A percentile compares a stretch with the other conserved stretches of the same genome.
phyloP scores from a whole-genome alignment of 2,329 filamentous ascomycete species.

The Ophiostoma himal-ulmi region DNA sequence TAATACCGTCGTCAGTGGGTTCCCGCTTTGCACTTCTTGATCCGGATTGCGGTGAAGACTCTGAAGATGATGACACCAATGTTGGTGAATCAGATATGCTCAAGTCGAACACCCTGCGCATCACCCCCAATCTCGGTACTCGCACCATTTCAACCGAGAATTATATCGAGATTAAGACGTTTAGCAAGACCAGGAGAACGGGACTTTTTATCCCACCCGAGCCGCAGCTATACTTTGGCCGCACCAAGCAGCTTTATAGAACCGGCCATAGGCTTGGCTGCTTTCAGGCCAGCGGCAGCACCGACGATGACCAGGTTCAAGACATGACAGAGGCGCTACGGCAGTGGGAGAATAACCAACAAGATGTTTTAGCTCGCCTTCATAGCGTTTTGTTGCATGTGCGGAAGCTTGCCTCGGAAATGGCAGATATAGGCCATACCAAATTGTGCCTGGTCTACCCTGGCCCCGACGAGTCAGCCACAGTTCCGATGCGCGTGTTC shows the following conservation, averaged over 20 bases:
- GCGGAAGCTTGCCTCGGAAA: neutral
- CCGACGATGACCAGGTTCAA: neutral
- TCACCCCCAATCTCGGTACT: neutral
- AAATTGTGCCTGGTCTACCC: neutral
- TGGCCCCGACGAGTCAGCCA: neutral
- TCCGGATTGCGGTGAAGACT: neutral
- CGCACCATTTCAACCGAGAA: neutral
- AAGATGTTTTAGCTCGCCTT: neutral
- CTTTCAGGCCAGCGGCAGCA: constrained; percentile 11
- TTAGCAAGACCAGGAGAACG: neutral
- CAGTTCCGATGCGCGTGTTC: neutral
- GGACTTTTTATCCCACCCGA: constrained; percentile 21
- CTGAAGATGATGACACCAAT: neutral
- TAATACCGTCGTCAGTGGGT: neutral
- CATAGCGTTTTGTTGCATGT: neutral
- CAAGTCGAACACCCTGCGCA: neutral
- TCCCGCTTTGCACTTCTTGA: neutral
- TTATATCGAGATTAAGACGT: neutral
- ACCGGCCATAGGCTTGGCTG: constrained; percentile 22
- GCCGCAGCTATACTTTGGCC: constrained; percentile 28
- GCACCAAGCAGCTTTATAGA: constrained; percentile 22
- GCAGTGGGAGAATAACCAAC: neutral
- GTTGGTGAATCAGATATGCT: neutral
- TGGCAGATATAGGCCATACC: neutral
- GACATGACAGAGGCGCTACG: neutral